Base-by-base conservation (phyloP, 1,139 yeast genomes). In the Geotrichum carabidarum region DNA sequence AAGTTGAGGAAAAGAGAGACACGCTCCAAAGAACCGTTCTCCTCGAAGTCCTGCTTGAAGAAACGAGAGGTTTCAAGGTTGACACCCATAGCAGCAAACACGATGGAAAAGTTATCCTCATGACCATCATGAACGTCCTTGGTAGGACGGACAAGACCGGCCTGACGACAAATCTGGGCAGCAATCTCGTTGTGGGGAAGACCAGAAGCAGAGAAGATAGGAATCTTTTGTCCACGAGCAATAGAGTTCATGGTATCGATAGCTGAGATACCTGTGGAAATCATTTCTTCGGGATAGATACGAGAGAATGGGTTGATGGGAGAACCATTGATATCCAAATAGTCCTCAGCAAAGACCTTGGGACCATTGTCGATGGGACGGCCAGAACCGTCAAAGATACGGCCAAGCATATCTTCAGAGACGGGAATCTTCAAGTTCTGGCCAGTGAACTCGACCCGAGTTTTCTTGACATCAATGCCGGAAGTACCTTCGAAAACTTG, bases 101-200 rank as follows among this genome's bases (percentile, higher is more conserved):
- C 99, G 75, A 93, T 94, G 57, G 96, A 88, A 86, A 93, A 93
- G 75, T 93, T 93, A 66, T 93, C 99, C 75, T 93, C 99, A 73
- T 93, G 99, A 68, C 99, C 99, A 74, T 93, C 99, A 71, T 93
- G 99, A 57, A 93, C 99, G 73, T 93, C 99, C 77, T 93, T 93
- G 50, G 99, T 93, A 68, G 99, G 99, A 76, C 99, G 86, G 57
- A 94, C 99, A 70, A 93, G 81, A 66, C 98, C 97, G 48, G 99
- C 99, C 77, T 93, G 99, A 78, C 99, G 90, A 81, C 98, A 93
- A 73, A 93, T 93, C 76, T 93, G 99, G 47, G 99, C 99, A 59
- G 99, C 99, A 75, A 93, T 91, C 75, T 94, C 99, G 71, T 93
- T 94, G 76, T 93, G 99, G 57, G 99, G 99, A 71, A 93, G 82